Evolutionary conservation across 768 basidiomycete species (phyloP).

Genomic region (Tulasnella sp.): DNA sequence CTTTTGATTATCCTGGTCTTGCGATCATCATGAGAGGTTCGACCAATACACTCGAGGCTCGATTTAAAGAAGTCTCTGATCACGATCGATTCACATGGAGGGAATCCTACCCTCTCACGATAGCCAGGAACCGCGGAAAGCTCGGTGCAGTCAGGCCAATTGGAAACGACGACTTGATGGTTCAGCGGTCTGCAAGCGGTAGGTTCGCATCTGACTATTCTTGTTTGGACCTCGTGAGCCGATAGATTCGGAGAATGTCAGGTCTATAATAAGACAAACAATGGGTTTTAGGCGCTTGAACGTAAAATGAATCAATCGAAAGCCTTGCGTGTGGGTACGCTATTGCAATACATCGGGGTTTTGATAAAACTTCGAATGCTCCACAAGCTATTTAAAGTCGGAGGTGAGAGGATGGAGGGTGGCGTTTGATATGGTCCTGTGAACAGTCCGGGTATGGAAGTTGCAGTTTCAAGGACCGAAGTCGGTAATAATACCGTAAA

Average conservation of each 20-base stretch:
- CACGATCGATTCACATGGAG: not conserved
- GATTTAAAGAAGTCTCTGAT: not conserved
- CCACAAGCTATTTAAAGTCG: no score
- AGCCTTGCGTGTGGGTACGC: no score
- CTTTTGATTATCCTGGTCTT: not conserved
- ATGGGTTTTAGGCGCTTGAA: not conserved
- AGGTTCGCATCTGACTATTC: not conserved
- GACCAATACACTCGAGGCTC: not conserved
- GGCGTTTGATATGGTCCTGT: no score
- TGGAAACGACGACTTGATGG: not conserved
- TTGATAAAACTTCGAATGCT: no score
- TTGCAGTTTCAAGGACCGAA: no score
- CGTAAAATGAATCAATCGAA: not conserved
- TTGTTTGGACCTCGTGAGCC: not conserved
- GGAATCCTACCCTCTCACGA: not conserved
- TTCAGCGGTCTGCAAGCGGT: not conserved
- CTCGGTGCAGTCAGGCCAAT: not conserved
- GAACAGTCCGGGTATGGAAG: no score
- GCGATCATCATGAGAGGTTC: not conserved
- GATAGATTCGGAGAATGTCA: not conserved
- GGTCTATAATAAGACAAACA: not conserved
- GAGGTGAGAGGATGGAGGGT: no score
- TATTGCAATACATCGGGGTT: no score
- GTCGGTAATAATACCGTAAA: no score
- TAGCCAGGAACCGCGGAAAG: not conserved